phyloP scores from a whole-genome alignment of 2,329 filamentous ascomycete genomes.

The Botrytis medusae region DNA sequence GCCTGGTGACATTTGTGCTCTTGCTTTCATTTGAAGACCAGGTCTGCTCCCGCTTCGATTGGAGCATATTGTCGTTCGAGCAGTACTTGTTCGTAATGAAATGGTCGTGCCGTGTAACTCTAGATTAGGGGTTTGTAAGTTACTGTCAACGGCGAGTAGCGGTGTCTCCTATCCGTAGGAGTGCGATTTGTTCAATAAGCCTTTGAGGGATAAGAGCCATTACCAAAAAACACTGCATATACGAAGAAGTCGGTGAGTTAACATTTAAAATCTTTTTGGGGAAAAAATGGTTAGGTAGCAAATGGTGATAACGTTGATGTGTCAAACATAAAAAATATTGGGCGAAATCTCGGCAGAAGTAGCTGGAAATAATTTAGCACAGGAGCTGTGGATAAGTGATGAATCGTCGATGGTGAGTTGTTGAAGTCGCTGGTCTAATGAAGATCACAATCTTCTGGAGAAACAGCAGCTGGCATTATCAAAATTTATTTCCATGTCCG shows the following conservation, averaged over 20 bases:
- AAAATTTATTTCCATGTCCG: neutral
- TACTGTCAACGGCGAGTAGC: neutral
- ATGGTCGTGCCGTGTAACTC: neutral
- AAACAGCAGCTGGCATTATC: neutral
- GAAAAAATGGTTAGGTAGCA: neutral
- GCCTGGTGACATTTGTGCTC: too few species aligned
- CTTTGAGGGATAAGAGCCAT: neutral
- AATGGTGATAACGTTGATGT: neutral
- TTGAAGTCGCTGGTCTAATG: neutral
- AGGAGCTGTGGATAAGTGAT: neutral
- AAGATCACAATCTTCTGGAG: neutral
- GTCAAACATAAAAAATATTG: neutral
- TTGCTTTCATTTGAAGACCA: too few species aligned
- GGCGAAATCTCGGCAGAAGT: neutral
- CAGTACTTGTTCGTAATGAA: neutral
- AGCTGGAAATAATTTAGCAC: neutral
- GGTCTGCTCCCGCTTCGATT: neutral
- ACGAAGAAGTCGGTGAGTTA: neutral
- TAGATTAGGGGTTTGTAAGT: neutral
- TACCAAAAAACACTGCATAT: neutral
- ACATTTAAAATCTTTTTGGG: neutral
- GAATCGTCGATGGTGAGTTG: neutral
- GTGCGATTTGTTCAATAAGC: neutral
- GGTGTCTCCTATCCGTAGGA: neutral
- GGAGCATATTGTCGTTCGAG: neutral